Percentiles rank a stretch among this genome's conserved stretches.
phyloP scores from a whole-genome alignment of 2,329 filamentous ascomycete species.

The Aspergillus sp. region DNA sequence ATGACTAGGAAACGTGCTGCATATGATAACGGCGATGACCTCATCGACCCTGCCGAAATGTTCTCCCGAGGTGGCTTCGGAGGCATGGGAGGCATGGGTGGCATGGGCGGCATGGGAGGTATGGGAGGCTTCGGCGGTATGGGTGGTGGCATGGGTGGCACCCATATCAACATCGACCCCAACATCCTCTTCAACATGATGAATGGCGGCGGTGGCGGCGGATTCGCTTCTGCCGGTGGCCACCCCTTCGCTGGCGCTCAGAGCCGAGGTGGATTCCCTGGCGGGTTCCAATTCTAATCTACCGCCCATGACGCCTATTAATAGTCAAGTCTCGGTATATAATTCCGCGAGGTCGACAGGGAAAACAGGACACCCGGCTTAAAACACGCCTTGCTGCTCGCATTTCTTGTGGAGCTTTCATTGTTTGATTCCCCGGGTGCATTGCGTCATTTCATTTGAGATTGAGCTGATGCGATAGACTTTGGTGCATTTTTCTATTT shows the following conservation, averaged over 20 bases:
- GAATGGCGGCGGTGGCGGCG: slow-evolving; percentile 58
- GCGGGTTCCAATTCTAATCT: slow-evolving; percentile 59
- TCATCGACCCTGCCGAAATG: slow-evolving; percentile 84
- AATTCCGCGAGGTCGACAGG: neutral
- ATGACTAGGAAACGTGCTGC: slow-evolving; percentile 70
- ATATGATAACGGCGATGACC: slow-evolving; percentile 90
- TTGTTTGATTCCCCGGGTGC: slow-evolving; percentile 7
- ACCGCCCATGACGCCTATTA: neutral
- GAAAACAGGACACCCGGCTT: neutral
- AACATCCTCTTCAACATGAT: slow-evolving; percentile 84
- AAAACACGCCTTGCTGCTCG: neutral
- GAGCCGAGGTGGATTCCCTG: slow-evolving; percentile 47
- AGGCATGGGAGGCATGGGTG: slow-evolving; percentile 48
- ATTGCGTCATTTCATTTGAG: slow-evolving; percentile 12
- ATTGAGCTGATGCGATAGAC: slow-evolving; percentile 12
- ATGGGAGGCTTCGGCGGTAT: slow-evolving; percentile 58
- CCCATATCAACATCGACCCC: slow-evolving; percentile 61
- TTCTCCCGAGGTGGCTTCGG: slow-evolving; percentile 60
- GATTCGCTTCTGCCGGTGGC: slow-evolving; percentile 52
- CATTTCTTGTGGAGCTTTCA: no score
- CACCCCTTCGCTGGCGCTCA: slow-evolving; percentile 36
- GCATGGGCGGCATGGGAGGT: slow-evolving; percentile 38
- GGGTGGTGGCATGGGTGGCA: slow-evolving; percentile 39
- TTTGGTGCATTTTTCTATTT: slow-evolving; percentile 7
- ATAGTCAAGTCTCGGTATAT: neutral